Percentiles rank a stretch among this genome's conserved stretches.
Evolutionary conservation across 371 early-diverging fungal genomes (phyloP).

Genomic region (Polyrhizophydium stewartii): DNA sequence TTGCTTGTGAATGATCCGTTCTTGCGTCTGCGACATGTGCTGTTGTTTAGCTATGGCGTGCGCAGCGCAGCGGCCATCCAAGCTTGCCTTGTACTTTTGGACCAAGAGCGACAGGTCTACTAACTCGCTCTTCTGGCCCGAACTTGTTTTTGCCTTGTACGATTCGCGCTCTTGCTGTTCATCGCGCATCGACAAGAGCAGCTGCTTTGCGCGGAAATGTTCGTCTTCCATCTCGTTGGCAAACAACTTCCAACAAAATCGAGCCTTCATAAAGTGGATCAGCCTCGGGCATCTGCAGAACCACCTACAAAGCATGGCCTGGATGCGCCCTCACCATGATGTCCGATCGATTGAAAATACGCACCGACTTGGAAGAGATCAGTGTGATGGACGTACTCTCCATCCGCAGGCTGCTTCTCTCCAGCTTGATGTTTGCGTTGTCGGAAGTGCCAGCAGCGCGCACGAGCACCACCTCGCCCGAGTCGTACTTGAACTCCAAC

Average conservation of each 20-base stretch:
- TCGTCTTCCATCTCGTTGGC: slow-evolving; percentile 36
- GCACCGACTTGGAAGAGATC: slow-evolving; percentile 29
- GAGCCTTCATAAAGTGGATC: too few relatives aligned
- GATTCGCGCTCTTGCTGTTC: slow-evolving; percentile 22
- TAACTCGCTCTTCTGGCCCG: slow-evolving; percentile 10
- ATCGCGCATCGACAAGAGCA: slow-evolving; percentile 15
- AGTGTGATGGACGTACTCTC: slow-evolving; percentile 44
- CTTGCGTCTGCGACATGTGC: slow-evolving; percentile 22
- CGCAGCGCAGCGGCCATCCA: too few relatives aligned
- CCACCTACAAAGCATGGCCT: too few relatives aligned
- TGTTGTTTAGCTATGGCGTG: too few relatives aligned
- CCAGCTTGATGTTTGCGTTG: slow-evolving; percentile 40
- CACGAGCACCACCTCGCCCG: slow-evolving; percentile 35
- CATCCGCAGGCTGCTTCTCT: slow-evolving; percentile 33
- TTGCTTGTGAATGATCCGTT: slow-evolving; percentile 28
- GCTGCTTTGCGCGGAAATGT: slow-evolving; percentile 14
- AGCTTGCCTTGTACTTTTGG: slow-evolving; percentile 31
- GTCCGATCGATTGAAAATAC: slow-evolving; percentile 38
- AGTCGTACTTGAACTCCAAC: slow-evolving; percentile 33
- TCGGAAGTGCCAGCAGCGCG: slow-evolving; percentile 33
- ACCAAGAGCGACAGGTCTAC: slow-evolving; percentile 32
- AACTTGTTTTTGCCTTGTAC: slow-evolving; percentile 13
- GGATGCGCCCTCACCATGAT: slow-evolving; percentile 28
- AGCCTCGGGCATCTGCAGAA: too few relatives aligned
- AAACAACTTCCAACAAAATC: slow-evolving; percentile 44